Evolutionary conservation across 2,329 filamentous ascomycete genomes (phyloP).

Genomic region (Emergomyces pasteurianus): DNA sequence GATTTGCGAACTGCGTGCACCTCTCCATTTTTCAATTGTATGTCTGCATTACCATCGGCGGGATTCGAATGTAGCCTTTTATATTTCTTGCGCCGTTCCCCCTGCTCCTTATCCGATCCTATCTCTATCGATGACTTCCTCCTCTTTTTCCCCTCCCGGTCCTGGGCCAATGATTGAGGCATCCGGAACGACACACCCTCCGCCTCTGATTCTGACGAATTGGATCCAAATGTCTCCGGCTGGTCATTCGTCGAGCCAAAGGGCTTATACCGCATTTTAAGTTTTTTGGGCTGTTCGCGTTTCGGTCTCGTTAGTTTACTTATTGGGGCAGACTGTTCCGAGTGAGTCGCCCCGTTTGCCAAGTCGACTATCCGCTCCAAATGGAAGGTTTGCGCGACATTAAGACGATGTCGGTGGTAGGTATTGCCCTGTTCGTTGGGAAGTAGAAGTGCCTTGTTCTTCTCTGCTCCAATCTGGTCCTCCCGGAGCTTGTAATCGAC

Average conservation of each 20-base stretch:
- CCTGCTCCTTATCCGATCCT: constrained; percentile 15
- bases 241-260: constrained; percentile 25
- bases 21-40: constrained; percentile 9
- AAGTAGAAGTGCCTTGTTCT: constrained; percentile 24
- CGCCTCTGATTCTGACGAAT: constrained; percentile 26
- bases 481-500: constrained; percentile 30
- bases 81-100: constrained; percentile 24
- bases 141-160: constrained; percentile 26
- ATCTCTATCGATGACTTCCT: constrained; percentile 17
- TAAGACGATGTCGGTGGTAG: constrained; percentile 16
- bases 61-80: constrained; percentile 24
- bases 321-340: constrained; percentile 1
- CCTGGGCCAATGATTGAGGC: constrained; percentile 15
- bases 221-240: constrained; percentile 25
- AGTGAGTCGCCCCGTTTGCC: constrained; percentile 1
- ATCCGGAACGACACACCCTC: constrained; percentile 23
- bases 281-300: constrained; percentile 29
- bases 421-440: constrained; percentile 25
- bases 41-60: constrained; percentile 11
- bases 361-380: constrained; percentile 11
- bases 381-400: constrained; percentile 15
- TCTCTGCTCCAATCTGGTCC: constrained; percentile 20
- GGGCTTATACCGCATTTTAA: constrained; percentile 36
- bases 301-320: constrained; percentile 22
- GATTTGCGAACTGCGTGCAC: neutral